Percentiles rank a stretch among this genome's conserved stretches.
These are phyloP conservation scores for Anthostomella pinea DNA, from an alignment of 2,329 filamentous ascomycete species.

Conservation along the genomic window DNA sequence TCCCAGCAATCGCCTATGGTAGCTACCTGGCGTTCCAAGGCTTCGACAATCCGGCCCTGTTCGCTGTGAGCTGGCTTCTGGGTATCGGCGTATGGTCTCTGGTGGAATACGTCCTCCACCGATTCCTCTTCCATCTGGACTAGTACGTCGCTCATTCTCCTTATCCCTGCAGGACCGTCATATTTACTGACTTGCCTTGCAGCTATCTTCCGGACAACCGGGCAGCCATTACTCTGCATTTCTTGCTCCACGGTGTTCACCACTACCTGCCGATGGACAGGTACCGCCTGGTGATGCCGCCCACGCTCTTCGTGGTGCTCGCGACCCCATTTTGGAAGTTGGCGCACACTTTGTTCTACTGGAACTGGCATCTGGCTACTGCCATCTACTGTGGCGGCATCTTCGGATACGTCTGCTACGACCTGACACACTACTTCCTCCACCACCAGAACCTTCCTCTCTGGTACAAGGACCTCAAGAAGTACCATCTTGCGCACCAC, in stretches of 20 bases:
- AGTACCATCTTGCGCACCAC: conserved; percentile 95
- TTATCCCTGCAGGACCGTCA: neutral
- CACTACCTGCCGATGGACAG: conserved; percentile 99
- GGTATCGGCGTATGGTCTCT: conserved; percentile 84
- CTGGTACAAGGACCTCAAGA: conserved; percentile 92
- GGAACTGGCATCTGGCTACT: conserved; percentile 78
- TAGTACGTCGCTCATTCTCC: conserved; percentile 55
- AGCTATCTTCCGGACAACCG: conserved; percentile 90
- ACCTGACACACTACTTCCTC: conserved; percentile 97
- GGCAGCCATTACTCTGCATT: conserved; percentile 81
- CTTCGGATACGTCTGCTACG: conserved; percentile 95
- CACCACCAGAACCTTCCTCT: conserved; percentile 89
- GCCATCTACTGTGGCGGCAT: conserved; percentile 85
- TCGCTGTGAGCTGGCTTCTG: conserved; percentile 61
- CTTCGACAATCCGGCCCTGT: conserved; percentile 46
- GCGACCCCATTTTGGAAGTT: conserved; percentile 91
- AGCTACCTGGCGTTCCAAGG: conserved; percentile 63
- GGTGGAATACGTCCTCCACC: conserved; percentile 83
- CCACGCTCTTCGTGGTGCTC: conserved; percentile 77
- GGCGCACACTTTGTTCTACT: conserved; percentile 77
- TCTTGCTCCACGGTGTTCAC: conserved; percentile 93
- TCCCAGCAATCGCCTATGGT: conserved; percentile 76
- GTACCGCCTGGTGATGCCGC: conserved; percentile 95
- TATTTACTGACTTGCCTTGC: conserved; percentile 27
- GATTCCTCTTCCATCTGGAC: conserved; percentile 92